Conservation (phyloP, 306 rosid species). For the Cicer pinnatifidum region DNA sequence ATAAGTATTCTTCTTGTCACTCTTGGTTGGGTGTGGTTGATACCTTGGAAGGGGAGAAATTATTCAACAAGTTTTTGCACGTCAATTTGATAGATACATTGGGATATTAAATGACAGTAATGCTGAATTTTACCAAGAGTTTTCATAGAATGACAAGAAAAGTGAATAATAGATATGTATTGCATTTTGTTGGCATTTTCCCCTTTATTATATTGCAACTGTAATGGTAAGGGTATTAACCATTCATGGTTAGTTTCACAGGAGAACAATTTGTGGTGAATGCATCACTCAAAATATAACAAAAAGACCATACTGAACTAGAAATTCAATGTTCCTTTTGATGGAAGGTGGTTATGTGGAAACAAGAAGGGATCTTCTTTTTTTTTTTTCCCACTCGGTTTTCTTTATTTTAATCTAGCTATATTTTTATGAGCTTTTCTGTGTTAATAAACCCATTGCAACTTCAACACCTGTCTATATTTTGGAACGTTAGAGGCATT, state of each 20-base stretch:
- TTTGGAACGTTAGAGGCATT: constrained; percentile 1
- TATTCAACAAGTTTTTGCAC: background rate
- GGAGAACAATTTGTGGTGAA: constrained; percentile 15
- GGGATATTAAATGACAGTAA: constrained; percentile 1
- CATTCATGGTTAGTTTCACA: background rate
- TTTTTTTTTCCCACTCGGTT: background rate
- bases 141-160: background rate
- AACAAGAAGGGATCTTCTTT: background rate
- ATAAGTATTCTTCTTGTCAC: background rate
- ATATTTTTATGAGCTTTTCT: background rate
- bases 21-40: constrained; percentile 14
- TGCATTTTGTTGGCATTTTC: background rate
- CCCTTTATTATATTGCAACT: background rate
- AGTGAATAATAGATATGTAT: background rate
- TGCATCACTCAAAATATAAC: background rate
- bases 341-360: background rate
- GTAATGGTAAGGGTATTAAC: background rate
- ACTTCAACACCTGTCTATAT: background rate
- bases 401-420: background rate
- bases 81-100: constrained; percentile 3
- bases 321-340: background rate
- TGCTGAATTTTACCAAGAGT: background rate
- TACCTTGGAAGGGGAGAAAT: constrained; percentile 26
- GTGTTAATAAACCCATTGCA: background rate
- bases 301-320: background rate